Base-by-base conservation (phyloP, 1,139 yeast species). In the Pichiaceae sp. region DNA sequence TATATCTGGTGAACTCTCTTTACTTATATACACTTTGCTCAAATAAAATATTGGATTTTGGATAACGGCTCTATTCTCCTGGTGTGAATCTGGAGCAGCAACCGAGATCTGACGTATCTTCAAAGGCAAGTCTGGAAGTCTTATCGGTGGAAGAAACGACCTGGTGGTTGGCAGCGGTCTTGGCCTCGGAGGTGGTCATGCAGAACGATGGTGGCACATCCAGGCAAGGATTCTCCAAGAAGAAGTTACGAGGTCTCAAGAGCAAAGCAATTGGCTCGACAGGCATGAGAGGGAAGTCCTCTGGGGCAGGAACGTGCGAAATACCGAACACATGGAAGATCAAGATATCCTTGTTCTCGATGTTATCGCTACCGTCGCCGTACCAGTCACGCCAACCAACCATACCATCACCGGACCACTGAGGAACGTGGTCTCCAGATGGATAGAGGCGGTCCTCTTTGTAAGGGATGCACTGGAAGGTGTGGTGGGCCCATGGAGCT, bases 231-330 rank as follows among this genome's bases (percentile, higher is more conserved):
- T 81, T 82, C 57, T 78, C 83, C 30, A 68, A 63, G 68, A 82
- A 82, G 64, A 82, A 75, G 60, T 82, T 78, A 57, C 91, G 71
- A 49, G 93, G 93, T 59, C 91, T 72, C 57, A 82, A 65, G 65
- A 78, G 67, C 48, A 83, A 66, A 43, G 79, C 75, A 52, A 80
- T 77, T 51, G 84, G 80, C 62, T 82, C 94, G 29, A 87, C 80
- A 35, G 93, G 93, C 93, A 82, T 82, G 48, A 83, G 75, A 42
- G 93, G 91, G 78, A 81, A 83, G 62, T 82, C 94, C 64, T 82
- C 93, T 43, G 93, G 91, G 11, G 89, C 78, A 43, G 94, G 94
- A 73, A 81, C 78, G 56, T 82, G 94, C 31, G 91, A 78, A 47
- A 82, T 73, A 53, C 93, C 93, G 55, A 82, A 82, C 27, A 89